A percentile compares a stretch with the other conserved stretches of the same genome.
These are phyloP conservation scores for Auriscalpium vulgare DNA, from an alignment of 768 basidiomycete species.

Conservation along the genomic window DNA sequence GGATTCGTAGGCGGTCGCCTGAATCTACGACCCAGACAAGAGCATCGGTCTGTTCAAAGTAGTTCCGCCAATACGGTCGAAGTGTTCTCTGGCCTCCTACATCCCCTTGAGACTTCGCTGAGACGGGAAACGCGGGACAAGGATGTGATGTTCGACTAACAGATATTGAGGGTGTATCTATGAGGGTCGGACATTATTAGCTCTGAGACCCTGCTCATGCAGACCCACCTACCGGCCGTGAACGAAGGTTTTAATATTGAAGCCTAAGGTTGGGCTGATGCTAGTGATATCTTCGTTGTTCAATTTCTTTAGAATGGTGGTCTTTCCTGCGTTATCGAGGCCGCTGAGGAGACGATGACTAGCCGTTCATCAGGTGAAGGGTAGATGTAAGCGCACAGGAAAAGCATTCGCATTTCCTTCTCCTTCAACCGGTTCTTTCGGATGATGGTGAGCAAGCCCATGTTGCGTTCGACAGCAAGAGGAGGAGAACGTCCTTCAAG, in stretches of 20 bases:
- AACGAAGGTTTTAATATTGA: slow-evolving; percentile 96
- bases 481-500: no score
- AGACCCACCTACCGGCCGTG: slow-evolving; percentile 65
- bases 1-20: slow-evolving; percentile 81
- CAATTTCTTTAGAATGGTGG: slow-evolving; percentile 92
- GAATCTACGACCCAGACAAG: slow-evolving; percentile 99
- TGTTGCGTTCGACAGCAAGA: not conserved
- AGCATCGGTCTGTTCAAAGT: slow-evolving; percentile 97
- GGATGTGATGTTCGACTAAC: slow-evolving; percentile 31
- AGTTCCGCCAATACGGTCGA: slow-evolving; percentile 97
- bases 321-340: slow-evolving; percentile 97
- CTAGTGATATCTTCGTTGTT: slow-evolving; percentile 85
- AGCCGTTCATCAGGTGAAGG: not conserved
- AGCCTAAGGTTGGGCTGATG: slow-evolving; percentile 91
- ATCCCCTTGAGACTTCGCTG: slow-evolving; percentile 52
- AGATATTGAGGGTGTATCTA: slow-evolving; percentile 76
- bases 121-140: not conserved
- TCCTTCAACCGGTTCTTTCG: slow-evolving; percentile 94
- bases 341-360: slow-evolving; percentile 43
- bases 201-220: not conserved
- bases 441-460: slow-evolving; percentile 93
- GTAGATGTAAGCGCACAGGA: slow-evolving; percentile 50
- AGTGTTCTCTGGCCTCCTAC: slow-evolving; percentile 95
- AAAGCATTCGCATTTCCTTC: slow-evolving; percentile 92
- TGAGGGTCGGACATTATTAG: not conserved